phyloP scores from a whole-genome alignment of 164 flowering plant species.

The Sedum album region DNA sequence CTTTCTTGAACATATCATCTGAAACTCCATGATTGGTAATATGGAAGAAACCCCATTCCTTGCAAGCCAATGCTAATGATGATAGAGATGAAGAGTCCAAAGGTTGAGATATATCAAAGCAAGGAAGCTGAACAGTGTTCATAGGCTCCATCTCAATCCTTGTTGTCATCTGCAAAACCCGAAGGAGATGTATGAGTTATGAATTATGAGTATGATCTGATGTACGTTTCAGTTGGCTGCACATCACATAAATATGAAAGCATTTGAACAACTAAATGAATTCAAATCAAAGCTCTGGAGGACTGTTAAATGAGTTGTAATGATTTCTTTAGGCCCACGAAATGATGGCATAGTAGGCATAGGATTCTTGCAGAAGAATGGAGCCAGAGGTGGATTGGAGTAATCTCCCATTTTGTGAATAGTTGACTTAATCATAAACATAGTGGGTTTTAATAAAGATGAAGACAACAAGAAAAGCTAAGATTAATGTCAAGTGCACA shows the following conservation, averaged over 20 bases:
- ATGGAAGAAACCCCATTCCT: slow-evolving; percentile 82
- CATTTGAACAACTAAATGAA: not conserved
- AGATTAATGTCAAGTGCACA: slow-evolving; percentile 4
- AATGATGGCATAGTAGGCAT: not conserved
- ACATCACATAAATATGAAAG: not conserved
- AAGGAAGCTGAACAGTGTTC: slow-evolving; percentile 45
- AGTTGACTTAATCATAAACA: not conserved
- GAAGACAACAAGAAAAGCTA: slow-evolving; percentile 4
- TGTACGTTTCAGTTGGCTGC: not conserved
- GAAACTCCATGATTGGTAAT: slow-evolving; percentile 77
- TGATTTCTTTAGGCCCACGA: not conserved
- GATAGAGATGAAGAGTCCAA: slow-evolving; percentile 34
- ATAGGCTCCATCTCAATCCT: slow-evolving; percentile 13
- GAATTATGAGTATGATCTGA: not conserved
- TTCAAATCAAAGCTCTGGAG: not conserved
- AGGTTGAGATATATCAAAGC: slow-evolving; percentile 63
- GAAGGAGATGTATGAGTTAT: not conserved
- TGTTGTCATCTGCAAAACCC: not conserved
- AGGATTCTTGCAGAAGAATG: not conserved
- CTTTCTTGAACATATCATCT: slow-evolving; percentile 29
- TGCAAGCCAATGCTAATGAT: slow-evolving; percentile 52
- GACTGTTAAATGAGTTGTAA: not conserved
- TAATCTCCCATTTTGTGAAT: not conserved
- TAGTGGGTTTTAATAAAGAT: slow-evolving; percentile 2
- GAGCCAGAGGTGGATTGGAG: not conserved